Conservation (phyloP, 805 yeast genomes). For the Candida khao-thaluensis region DNA sequence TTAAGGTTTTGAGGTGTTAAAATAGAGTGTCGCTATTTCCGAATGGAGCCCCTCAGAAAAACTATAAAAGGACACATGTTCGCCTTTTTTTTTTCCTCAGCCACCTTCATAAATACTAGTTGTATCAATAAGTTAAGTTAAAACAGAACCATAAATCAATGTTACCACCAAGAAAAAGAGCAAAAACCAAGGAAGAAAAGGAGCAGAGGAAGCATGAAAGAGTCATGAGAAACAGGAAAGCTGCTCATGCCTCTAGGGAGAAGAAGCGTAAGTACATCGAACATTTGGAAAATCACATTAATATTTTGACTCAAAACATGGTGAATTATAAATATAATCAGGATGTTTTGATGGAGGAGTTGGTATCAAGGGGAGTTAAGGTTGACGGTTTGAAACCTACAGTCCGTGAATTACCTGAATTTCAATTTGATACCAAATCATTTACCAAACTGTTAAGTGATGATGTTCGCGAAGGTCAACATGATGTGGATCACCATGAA, state of each 20-base stretch:
- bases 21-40: background rate
- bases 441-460: slow-evolving; percentile 4
- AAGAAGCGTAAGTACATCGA: slow-evolving; percentile 93
- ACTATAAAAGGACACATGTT: slow-evolving; percentile 2
- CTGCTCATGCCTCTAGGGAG: slow-evolving; percentile 97
- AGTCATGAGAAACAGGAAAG: slow-evolving; percentile 88
- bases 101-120: slow-evolving; percentile 1
- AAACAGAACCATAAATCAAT: slow-evolving; percentile 33
- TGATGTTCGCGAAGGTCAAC: background rate
- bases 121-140: slow-evolving; percentile 4
- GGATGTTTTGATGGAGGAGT: slow-evolving; percentile 7
- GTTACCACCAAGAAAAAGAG: slow-evolving; percentile 93
- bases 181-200: slow-evolving; percentile 94
- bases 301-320: slow-evolving; percentile 40
- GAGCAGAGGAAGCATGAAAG: slow-evolving; percentile 95
- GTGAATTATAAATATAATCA: slow-evolving; percentile 24
- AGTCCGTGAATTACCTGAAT: slow-evolving; percentile 11
- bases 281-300: slow-evolving; percentile 64
- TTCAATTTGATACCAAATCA: slow-evolving; percentile 9
- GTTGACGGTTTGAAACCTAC: slow-evolving; percentile 5
- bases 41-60: background rate
- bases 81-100: slow-evolving; percentile 4
- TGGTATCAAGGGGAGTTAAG: background rate
- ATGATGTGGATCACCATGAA: background rate
- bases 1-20: slow-evolving; percentile 3